Base-by-base conservation (phyloP, 139 green algal genomes). In the Tetraselmis striata region DNA sequence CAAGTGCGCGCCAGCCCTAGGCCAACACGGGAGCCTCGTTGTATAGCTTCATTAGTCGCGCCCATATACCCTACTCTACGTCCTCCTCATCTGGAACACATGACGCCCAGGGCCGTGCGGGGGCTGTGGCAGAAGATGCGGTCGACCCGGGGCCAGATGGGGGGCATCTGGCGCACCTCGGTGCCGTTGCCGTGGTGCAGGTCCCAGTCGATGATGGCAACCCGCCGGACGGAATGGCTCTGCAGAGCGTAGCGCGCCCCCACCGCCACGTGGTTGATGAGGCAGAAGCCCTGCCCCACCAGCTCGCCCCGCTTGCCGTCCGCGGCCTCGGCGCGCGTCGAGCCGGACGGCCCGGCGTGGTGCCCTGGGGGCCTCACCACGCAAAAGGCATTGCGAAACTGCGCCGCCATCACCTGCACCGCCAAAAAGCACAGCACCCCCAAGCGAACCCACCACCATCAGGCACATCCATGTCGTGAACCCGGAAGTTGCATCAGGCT, bases 231-330 rank as follows among this genome's bases (percentile, higher is more conserved):
- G 28, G 31, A 45, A 29, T 83, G 32, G 2, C 29, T 30, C 30
- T 83, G 31, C 30, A 83, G 30, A 23, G 79, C 79, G 28, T 83
- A 83, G 2, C 30, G 30, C 26, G 79, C 79, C 2, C 29, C 79
- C 28, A 83, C 79, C 24, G 79, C 79, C 2, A 83, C 29, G 28
- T 83, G 59, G 79, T 83, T 83, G 30, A 83, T 32, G 28, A 83
- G 31, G 28, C 79, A 83, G 28, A 83, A 83, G 2, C 79, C 79
- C 25, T 78, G 79, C n/a, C 29, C 30, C 59, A 45, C 29, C 45
- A 67, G 45, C 45, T 67, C 45, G 45, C 45, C 45, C 11, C 45
- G 45, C 45, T 18, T 5, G 5, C 45, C 45, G 22, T 32, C 59
- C 58, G 25, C 79, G 2, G 24, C 31, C 29, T 29, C 27, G 2